These are phyloP conservation scores for Boletus smithii DNA, from an alignment of 1,284 basidiomycete species.

Conservation along the genomic window DNA sequence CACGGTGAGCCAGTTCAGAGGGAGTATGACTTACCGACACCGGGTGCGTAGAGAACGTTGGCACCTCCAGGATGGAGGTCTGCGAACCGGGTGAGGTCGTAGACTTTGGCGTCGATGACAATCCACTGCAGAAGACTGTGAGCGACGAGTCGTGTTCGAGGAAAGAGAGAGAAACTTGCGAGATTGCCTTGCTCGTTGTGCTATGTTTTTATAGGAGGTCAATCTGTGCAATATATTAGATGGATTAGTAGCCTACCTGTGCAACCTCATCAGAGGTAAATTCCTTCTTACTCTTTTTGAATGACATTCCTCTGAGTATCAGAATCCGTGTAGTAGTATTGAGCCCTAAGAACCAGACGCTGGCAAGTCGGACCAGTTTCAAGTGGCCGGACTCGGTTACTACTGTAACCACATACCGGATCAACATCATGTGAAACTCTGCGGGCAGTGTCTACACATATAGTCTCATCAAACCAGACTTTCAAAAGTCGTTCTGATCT, in stretches of 20 bases:
- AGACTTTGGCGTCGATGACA: constrained; percentile 65
- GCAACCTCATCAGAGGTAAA: constrained; percentile 52
- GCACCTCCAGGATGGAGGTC: constrained; percentile 67
- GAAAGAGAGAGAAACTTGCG: constrained; percentile 36
- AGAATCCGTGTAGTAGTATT: too few species aligned
- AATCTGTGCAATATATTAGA: too few species aligned
- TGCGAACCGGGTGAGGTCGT: constrained; percentile 61
- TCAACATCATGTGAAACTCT: too few species aligned
- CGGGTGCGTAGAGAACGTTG: constrained; percentile 47
- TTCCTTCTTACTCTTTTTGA: too few species aligned
- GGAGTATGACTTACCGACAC: constrained; percentile 36
- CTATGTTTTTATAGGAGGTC: constrained; percentile 35
- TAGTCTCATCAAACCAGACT: too few species aligned
- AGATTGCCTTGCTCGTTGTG: constrained; percentile 77
- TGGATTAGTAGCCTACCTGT: constrained; percentile 46
- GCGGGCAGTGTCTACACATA: too few species aligned
- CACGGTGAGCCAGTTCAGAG: not conserved
- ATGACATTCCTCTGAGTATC: constrained; percentile 4
- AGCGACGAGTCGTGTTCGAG: not conserved
- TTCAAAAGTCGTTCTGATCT: too few species aligned
- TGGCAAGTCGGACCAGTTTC: too few species aligned
- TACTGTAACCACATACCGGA: too few species aligned
- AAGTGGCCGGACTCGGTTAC: too few species aligned
- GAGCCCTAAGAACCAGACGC: too few species aligned
- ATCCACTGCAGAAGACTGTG: constrained; percentile 46